Base-by-base conservation (phyloP, 2,329 filamentous ascomycete species). In the Ascochyta clinopodiicola region DNA sequence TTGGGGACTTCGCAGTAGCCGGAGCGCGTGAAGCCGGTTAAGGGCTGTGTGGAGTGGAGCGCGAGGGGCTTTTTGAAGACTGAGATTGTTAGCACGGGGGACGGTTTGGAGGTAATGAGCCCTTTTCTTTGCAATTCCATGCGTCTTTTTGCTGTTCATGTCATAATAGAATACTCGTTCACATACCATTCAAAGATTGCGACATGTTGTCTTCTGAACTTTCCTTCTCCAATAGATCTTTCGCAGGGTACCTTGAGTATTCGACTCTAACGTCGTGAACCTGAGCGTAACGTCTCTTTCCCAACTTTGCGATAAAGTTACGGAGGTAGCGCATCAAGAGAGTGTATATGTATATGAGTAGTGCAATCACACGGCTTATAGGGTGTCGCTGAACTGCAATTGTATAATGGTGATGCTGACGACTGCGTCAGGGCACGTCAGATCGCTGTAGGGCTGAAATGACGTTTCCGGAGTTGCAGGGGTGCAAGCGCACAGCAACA, bases 1-100 rank as follows among this genome's bases (percentile, higher is more conserved):
- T 75, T 70, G 4, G 81, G 83, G 4, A 82, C 79, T 57, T 82
- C 77, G 74, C 86, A 88, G 72, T 86, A 87, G 19, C 85, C 86
- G 55, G 84, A 85, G 43, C 84, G 81, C 61, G 84, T 81, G 77
- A 81, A 87, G 48, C 86, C 86, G 1, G 85, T 87, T 67, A 84
- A 78, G 8, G 85, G 86, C 43, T 79, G 77, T 51, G 82, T 82
- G 32, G 81, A 84, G 75, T 86, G 85, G 29, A 83, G 75, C 24
- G 80, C 73, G 13, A 88, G 80, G n/a, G 84, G 84, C 53, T 84
- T 80, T 39, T 81, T 81, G 74, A 86, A 81, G 36, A 87, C 84
- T 84, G 34, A 37, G n/a, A 9, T 43, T 45, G 52, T 57, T 25
- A 59, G 46, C 15, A 39, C 19, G n/a, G 8, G 19, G 35, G 19